These are phyloP conservation scores for Beauveria rudraprayagi DNA, from an alignment of 2,329 filamentous ascomycete species.

Conservation along the genomic window DNA sequence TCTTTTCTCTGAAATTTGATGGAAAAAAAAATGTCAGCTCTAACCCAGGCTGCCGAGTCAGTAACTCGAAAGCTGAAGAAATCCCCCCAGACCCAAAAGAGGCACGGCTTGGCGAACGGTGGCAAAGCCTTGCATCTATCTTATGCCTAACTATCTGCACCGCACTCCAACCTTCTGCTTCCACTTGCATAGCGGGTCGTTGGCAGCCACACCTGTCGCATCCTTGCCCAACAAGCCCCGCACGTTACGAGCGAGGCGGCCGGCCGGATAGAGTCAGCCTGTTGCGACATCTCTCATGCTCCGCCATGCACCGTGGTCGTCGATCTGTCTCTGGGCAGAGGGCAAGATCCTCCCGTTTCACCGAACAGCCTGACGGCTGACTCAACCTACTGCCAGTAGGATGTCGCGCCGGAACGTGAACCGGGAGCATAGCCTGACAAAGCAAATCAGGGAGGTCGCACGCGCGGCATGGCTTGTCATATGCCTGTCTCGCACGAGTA, in stretches of 20 bases:
- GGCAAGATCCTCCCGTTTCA: conserved; percentile 8
- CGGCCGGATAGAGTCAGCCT: not conserved
- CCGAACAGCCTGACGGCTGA: not conserved
- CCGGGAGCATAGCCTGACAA: not conserved
- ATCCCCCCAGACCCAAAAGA: not conserved
- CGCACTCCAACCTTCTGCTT: not conserved
- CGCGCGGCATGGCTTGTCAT: not conserved
- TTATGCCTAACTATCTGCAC: not conserved
- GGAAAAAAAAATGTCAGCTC: not conserved
- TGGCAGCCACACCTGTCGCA: conserved; percentile 5
- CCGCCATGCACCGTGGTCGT: not conserved
- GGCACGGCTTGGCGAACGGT: not conserved
- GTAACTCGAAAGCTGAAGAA: not conserved
- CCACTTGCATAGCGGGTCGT: not conserved
- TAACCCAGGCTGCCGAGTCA: not conserved
- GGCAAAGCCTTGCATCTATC: not conserved
- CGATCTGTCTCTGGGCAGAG: conserved; percentile 1
- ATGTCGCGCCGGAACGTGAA: not conserved
- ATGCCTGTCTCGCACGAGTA: not conserved
- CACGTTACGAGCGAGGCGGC: conserved; percentile 1
- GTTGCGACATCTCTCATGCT: not conserved
- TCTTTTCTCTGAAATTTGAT: not conserved
- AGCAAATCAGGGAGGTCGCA: not conserved
- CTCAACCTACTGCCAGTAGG: not conserved
- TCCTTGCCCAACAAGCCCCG: not conserved